phyloP scores from a whole-genome alignment of 129 eudicot species.

The Daucus carota region DH1_v3.0 NC_030382.2:12439501-12440000 shows the following conservation, averaged over 20 bases:
- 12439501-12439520: conserved; percentile 72
- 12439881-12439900: conserved; percentile 85
- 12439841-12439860: conserved; percentile 72
- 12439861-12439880: conserved; percentile 82
- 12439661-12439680: no score
- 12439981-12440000: no score
- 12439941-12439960: not conserved
- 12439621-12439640: not conserved
- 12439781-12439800: conserved; percentile 9
- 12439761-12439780: not conserved
- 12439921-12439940: conserved; percentile 14
- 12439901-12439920: conserved; percentile 27
- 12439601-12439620: conserved; percentile 17
- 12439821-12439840: conserved; percentile 82
- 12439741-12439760: not conserved
- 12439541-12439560: conserved; percentile 91
- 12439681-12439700: not conserved
- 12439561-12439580: conserved; percentile 75
- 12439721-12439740: not conserved
- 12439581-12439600: conserved; percentile 84
- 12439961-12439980: not conserved
- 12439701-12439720: not conserved
- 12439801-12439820: no score
- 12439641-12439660: not conserved
- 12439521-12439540: conserved; percentile 82